Evolutionary conservation across 306 rosid genomes (phyloP), one percentile per base, ranked within the genome.

Genomic region (Pterocarpus macrocarpus): DNA sequence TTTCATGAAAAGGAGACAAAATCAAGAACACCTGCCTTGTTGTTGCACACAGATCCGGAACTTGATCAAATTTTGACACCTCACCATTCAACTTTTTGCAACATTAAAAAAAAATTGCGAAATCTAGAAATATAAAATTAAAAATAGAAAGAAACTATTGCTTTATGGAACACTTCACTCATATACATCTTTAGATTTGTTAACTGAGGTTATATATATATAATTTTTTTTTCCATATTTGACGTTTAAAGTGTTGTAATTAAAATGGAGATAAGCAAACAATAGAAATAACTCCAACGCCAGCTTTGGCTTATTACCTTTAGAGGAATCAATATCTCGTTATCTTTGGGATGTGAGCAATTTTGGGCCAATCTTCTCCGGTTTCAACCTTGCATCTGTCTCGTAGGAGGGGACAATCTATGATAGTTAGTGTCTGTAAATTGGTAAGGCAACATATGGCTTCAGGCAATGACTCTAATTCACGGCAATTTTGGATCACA

Each of bases 401-500:
- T 10, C 22, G 1, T 34, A 63, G 22, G 3, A 63, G 17, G 69
- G 43, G 17, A 63, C 69, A 63, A 1, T 2, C 2, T 0, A 2
- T 2, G 3, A 63, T 15, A 1, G 0, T 5, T 34, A 63, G 22
- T 11, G 44, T 63, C 4, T 63, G 69, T 63, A 63, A 63, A 63
- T 63, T 63, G 17, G 69, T 33, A 34, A 63, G 69, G 44, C 22
- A 2, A 35, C 44, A 2, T 17, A 63, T 33, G 43, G 10, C 44
- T 33, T 63, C 45, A 13, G 69, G 69, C 44, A 63, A 7, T 11
- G 69, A 63, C 17, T 63, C 44, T 15, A 63, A 63, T 11, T 12
- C 22, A 11, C 1, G 0, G 22, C 69, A 63, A 3, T 3, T 0
- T 0, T 0, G 0, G 11, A 63, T 13, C 44, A 0, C 0, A 13